These are phyloP conservation scores for Neopestalotiopsis sp. DNA, from an alignment of 2,329 filamentous ascomycete genomes.

Conservation along the genomic window DNA sequence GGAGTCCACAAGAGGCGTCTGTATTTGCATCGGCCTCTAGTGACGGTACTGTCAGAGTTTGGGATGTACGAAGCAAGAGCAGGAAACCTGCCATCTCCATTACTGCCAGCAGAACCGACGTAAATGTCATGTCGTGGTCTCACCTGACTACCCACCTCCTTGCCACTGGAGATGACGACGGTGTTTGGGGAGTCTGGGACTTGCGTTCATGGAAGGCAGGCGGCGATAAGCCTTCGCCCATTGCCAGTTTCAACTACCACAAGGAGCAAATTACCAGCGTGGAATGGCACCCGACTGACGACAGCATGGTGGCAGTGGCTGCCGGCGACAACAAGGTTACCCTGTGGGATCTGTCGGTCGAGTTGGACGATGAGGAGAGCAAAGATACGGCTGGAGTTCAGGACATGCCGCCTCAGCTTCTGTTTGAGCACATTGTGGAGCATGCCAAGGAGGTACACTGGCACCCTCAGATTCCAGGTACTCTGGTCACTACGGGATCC, in stretches of 20 bases:
- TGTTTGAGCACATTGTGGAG: constrained; percentile 97
- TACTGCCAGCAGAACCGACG: constrained; percentile 81
- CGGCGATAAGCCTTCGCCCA: constrained; percentile 71
- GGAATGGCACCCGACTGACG: constrained; percentile 97
- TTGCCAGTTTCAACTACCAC: constrained; percentile 95
- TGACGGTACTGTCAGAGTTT: constrained; percentile 94
- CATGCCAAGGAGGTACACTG: constrained; percentile 96
- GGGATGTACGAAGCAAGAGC: constrained; percentile 92
- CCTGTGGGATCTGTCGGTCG: constrained; percentile 94
- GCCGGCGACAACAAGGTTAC: constrained; percentile 94
- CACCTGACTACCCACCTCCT: constrained; percentile 86
- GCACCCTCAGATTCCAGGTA: constrained; percentile 94
- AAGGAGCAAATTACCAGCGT: constrained; percentile 95
- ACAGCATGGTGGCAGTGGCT: constrained; percentile 92
- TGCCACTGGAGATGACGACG: constrained; percentile 91
- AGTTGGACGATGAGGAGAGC: constrained; percentile 96
- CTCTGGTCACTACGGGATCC: constrained; percentile 87
- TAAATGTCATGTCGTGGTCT: constrained; percentile 98
- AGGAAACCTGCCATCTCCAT: constrained; percentile 87
- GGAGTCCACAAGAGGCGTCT: constrained; percentile 90
- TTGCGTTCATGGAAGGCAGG: constrained; percentile 89
- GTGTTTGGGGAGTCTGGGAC: constrained; percentile 96
- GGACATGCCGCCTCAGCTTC: constrained; percentile 89
- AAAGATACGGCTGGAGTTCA: constrained; percentile 84
- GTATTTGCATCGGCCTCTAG: constrained; percentile 94